These are phyloP conservation scores for Aspergillus unguis DNA, from an alignment of 2,329 filamentous ascomycete species.

Conservation along the genomic window DNA sequence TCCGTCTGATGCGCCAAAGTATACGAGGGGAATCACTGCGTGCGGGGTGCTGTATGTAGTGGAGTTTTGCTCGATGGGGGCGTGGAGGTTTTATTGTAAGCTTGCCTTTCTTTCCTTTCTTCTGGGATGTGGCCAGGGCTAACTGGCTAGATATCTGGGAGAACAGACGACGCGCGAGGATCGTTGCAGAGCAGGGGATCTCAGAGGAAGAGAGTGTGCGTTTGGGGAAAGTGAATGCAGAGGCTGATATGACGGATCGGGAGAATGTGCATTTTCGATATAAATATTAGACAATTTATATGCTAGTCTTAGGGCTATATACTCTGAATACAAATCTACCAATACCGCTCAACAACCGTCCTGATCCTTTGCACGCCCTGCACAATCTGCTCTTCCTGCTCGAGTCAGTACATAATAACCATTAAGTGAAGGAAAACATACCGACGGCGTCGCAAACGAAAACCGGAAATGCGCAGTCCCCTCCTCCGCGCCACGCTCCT, in stretches of 20 bases:
- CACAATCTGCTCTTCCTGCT: not conserved
- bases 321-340: not conserved
- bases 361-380: not conserved
- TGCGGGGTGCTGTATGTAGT: not conserved
- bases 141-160: not conserved
- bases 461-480: not conserved
- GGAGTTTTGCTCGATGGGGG: not conserved
- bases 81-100: conserved; percentile 63
- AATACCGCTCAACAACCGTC: not conserved
- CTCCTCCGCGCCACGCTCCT: not conserved
- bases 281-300: not conserved
- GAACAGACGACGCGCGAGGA: not conserved
- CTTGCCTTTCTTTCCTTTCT: conserved; percentile 69
- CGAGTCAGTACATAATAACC: too few species aligned
- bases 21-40: not conserved
- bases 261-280: conserved; percentile 5
- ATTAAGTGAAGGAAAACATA: too few species aligned
- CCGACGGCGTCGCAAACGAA: not conserved
- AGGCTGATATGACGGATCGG: not conserved
- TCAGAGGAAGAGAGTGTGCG: not conserved
- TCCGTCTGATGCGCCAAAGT: not conserved
- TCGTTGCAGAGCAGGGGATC: not conserved
- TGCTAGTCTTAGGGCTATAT: not conserved
- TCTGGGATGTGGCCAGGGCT: conserved; percentile 34
- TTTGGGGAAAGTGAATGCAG: not conserved